Evolutionary conservation across 225 moss, liverwort and hornwort genomes (phyloP), one percentile per base, ranked within the genome.

Genomic region (Pseudoscleropodium purum): DNA sequence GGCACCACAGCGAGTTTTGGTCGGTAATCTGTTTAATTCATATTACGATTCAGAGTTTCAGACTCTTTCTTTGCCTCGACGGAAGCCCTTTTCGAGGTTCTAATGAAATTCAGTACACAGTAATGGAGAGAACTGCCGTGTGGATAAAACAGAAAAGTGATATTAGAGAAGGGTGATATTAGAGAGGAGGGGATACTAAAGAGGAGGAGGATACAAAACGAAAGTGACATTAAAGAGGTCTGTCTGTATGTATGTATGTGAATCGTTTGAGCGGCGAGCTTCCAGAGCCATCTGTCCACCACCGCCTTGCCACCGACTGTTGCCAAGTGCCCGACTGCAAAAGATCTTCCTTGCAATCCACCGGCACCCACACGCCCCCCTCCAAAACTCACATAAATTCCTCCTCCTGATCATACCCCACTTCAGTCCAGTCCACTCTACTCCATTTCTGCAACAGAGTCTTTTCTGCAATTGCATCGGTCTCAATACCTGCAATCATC

Each of bases 301-400:
- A 11, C 64, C 56, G 39, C 25, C 16, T 18, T 10, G 69, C 76
- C 89, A 73, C 87, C 87, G 82, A 87, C 91, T n/a, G 26, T 56
- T 92, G 92, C 91, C 91, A 91, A 91, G 91, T 91, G 85, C 69
- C 89, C 84, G 84, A 89, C 84, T 60, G 43, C 88, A n/a, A 86
- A 61, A 91, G 77, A 91, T 85, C 91, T 77, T 47, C 69, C 30
- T 69, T 43, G 49, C 24, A 47, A 49, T 29, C 73, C 62, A 61
- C 80, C 84, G 68, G 51, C 85, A 31, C 34, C 5, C 29, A 1
- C 41, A 31, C 49, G 62, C 85, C n/a, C 25, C 11, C 36, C n/a
- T 15, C 33, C 27, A n/a, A 67, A 49, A 20, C 14, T 9, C 11
- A 18, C 7, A 82, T 82, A 82, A 88, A 89, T 77, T 63, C 18